Evolutionary conservation across 176 grass and related monocot species (phyloP), one percentile per base, ranked within the genome.

Genomic region (Chloris gayana): DNA sequence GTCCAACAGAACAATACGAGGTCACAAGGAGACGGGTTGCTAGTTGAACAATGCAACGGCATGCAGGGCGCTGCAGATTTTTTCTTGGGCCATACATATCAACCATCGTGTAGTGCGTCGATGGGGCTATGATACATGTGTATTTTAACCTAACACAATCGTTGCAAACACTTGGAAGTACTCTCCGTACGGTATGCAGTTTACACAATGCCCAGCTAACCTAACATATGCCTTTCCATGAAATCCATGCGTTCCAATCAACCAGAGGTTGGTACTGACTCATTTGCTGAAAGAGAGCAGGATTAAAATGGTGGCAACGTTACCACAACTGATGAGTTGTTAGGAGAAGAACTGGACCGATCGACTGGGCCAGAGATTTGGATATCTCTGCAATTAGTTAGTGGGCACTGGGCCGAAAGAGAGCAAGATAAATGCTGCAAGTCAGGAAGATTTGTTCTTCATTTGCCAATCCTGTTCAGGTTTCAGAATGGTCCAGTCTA

Each of bases 401-500:
- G 60, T 27, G 12, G n/a, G 35, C 35, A 37, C 51, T 27, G 12
- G n/a, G 35, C 35, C 4, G 31, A 30, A 78, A 63, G 26, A 25
- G 13, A 61, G 34, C 50, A 27, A 67, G 46, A 75, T 27, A 65
- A 46, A 84, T 33, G 21, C 67, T 50, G 50, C 14, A 26, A 75
- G 26, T 44, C 44, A 51, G 24, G 4, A 30, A 61, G 62, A 53
- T 54, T 63, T 39, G 75, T 17, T 32, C 81, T n/a, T 32, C 63
- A 84, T 61, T 75, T 32, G 70, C 30, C 61, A 53, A 79, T 84
- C 61, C 57, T 84, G 64, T n/a, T 51, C 50, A 32, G 22, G 9
- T 34, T 62, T 49, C 61, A 41, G 8, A 39, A 30, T 32, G 53
- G 17, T 39, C 34, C 41, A 49, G n/a, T 45, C 45, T 68, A 4